A percentile compares a stretch with the other conserved stretches of the same genome.
Conservation (phyloP, 768 basidiomycete genomes). For the Lactarius hengduanensis region DNA sequence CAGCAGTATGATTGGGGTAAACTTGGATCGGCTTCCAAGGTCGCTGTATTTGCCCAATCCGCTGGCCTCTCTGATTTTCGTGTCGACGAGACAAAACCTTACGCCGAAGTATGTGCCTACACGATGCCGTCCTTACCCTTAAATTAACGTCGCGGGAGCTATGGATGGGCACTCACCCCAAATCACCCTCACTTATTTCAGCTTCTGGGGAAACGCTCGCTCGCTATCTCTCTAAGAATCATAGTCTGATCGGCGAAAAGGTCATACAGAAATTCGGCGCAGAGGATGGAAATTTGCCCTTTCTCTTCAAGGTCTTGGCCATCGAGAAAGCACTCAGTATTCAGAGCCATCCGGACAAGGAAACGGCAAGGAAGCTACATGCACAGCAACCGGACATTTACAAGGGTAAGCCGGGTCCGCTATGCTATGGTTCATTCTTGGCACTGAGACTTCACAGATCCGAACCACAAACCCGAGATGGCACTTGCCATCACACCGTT, state of each 20-base stretch:
- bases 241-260: constrained; percentile 53
- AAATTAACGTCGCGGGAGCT: constrained; percentile 48
- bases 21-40: constrained; percentile 73
- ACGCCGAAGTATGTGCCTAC: constrained; percentile 76
- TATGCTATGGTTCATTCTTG: constrained; percentile 3
- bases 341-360: constrained; percentile 90
- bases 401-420: constrained; percentile 60
- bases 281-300: constrained; percentile 71
- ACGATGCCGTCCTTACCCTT: not conserved
- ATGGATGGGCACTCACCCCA: constrained; percentile 99
- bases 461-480: constrained; percentile 99
- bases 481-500: constrained; percentile 94
- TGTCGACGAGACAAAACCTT: constrained; percentile 71
- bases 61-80: constrained; percentile 61
- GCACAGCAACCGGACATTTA: constrained; percentile 73
- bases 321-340: constrained; percentile 89
- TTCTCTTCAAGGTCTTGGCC: constrained; percentile 89
- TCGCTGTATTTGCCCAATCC: constrained; percentile 76
- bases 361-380: constrained; percentile 56
- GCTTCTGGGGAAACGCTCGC: constrained; percentile 49
- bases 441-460: constrained; percentile 51
- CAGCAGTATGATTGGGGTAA: constrained; percentile 98
- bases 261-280: constrained; percentile 37
- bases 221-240: constrained; percentile 61
- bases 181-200: constrained; percentile 54